Percentiles rank a stretch among this genome's conserved stretches.
phyloP scores from a whole-genome alignment of 331 rosid species.

The Arachis monticola region DNA sequence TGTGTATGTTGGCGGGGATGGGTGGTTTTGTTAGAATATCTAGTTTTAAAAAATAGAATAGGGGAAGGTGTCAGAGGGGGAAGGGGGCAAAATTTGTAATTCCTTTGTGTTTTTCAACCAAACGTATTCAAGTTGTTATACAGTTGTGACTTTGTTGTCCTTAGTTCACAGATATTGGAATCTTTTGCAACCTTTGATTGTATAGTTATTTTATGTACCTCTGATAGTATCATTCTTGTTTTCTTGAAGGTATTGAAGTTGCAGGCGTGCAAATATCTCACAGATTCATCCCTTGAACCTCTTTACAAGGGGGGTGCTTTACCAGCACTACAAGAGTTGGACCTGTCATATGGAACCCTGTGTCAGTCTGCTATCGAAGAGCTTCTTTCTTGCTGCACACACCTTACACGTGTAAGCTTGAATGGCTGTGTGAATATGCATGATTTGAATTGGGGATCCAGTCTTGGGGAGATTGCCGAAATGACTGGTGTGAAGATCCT shows the following conservation, averaged over 20 bases:
- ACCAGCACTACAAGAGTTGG: conserved; percentile 93
- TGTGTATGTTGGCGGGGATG: background rate
- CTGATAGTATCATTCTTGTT: conserved; percentile 21
- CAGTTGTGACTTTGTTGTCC: conserved; percentile 15
- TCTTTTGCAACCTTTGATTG: background rate
- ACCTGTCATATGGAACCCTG: conserved; percentile 89
- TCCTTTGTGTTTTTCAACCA: conserved; percentile 9
- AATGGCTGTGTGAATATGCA: conserved; percentile 98
- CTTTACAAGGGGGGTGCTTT: conserved; percentile 93
- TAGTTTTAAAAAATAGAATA: background rate
- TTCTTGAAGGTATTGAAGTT: conserved; percentile 82
- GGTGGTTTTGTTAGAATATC: background rate
- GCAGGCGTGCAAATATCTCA: conserved; percentile 94
- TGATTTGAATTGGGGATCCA: conserved; percentile 88
- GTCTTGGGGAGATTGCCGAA: conserved; percentile 46
- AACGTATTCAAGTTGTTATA: too few relatives aligned
- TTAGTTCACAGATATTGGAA: background rate
- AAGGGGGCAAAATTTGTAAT: background rate
- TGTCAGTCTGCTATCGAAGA: conserved; percentile 97
- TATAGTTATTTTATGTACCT: background rate
- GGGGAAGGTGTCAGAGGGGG: conserved; percentile 3
- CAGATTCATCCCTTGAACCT: conserved; percentile 89
- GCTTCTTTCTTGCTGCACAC: conserved; percentile 92
- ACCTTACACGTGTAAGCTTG: conserved; percentile 92
- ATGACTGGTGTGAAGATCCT: conserved; percentile 41